These are phyloP conservation scores for Neoascochyta sp. DNA, from an alignment of 2,329 filamentous ascomycete genomes.

Conservation along the genomic window DNA sequence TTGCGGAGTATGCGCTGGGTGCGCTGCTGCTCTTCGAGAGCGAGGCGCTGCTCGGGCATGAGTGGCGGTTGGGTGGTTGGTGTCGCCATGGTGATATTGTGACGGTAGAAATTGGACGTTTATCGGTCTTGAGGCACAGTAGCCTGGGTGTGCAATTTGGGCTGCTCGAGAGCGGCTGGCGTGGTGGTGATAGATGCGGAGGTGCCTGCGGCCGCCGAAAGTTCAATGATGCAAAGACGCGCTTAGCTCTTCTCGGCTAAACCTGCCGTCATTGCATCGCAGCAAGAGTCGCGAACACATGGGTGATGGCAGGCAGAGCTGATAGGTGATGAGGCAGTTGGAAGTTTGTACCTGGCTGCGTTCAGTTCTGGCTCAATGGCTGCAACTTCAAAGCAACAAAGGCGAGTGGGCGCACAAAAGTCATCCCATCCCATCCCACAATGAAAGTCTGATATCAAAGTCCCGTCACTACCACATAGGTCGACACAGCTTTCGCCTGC, in stretches of 20 bases:
- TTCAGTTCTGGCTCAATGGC: too few species aligned
- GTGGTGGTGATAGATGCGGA: slow-evolving; percentile 4
- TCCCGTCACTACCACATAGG: too few species aligned
- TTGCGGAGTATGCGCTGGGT: slow-evolving; percentile 40
- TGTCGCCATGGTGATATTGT: slow-evolving; percentile 20
- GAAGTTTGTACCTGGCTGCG: too few species aligned
- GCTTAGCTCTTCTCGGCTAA: slow-evolving; percentile 21
- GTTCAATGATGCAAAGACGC: slow-evolving; percentile 30
- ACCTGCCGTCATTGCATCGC: slow-evolving; percentile 15
- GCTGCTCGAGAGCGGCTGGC: neutral
- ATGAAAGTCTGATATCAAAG: too few species aligned
- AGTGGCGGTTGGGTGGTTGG: slow-evolving; percentile 20
- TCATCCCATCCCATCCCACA: too few species aligned
- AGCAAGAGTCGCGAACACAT: too few species aligned
- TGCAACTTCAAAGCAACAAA: too few species aligned
- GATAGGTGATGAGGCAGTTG: too few species aligned
- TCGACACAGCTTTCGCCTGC: too few species aligned
- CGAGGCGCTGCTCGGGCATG: slow-evolving; percentile 34
- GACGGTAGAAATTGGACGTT: neutral
- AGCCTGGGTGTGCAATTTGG: slow-evolving; percentile 5
- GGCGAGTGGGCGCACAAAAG: too few species aligned
- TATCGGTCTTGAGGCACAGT: too few species aligned
- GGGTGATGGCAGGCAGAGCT: too few species aligned
- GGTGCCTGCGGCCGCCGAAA: slow-evolving; percentile 11
- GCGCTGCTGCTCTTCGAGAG: slow-evolving; percentile 28